Base-by-base conservation (phyloP, 768 basidiomycete genomes). In the Termitomyces sp. region DNA sequence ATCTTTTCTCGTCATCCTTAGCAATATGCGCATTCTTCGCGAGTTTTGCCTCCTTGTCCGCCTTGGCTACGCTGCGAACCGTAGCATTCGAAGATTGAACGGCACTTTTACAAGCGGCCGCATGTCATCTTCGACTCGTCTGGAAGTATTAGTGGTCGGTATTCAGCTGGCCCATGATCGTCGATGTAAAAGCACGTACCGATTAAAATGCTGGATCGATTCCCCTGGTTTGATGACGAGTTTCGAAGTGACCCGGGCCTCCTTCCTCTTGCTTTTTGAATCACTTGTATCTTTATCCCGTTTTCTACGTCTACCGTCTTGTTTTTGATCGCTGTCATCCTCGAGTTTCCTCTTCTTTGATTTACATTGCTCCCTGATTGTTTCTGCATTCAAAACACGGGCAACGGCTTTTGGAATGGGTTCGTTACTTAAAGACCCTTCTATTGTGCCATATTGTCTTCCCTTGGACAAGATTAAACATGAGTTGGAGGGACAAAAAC, bases 121-220 rank as follows among this genome's bases (percentile, higher is more conserved):
- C 82, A 92, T 85, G 65, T 83, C 82, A 55, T 82, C 81, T 70
- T 93, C 91, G 3, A 93, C 89, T 45, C 91, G 82, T 71, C 91
- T 92, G 57, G 2, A 51, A 56, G 31, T 52, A 37, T 2, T 20
- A 37, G 20, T 15, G 45, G 53, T 32, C 32, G 8, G n/a, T 47
- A 5, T 45, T 51, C 52, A 61, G 17, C 7, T 15, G 14, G 0
- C 1, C 20, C 31, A 32, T 12, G 1, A 37, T 34, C 29, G 3
- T 7, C 20, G 17, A 40, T 15, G 4, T 37, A 31, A 20, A 25
- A 9, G 14, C 31, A 59, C 83, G 56, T 66, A 91, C 91, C 84
- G 78, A 71, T 91, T 88, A 71, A 92, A 93, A 74, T 91, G 87
- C 58, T 83, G 79, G 56, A 92, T 79, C 0, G 89, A 86, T 71